Evolutionary conservation across 2,329 filamentous ascomycete species (phyloP).

Genomic region (Pestalotiopsis fici): DNA sequence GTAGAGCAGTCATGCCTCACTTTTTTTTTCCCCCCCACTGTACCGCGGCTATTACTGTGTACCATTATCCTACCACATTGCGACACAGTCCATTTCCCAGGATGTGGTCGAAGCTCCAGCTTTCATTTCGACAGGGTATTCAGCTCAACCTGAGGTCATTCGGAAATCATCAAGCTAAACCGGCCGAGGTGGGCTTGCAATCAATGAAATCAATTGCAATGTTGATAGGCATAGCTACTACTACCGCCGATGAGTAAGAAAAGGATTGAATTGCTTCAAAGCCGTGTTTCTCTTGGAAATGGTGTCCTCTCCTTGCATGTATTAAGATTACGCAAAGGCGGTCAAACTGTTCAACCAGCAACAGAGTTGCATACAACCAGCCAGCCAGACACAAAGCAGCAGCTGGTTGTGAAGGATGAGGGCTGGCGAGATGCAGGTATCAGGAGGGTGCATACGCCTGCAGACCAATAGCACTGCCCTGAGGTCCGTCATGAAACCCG

Average conservation of each 20-base stretch:
- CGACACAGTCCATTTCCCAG: not conserved
- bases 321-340: slow-evolving; percentile 25
- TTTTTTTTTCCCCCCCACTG: not conserved
- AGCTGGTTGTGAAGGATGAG: not conserved
- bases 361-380: not conserved
- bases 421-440: slow-evolving; percentile 31
- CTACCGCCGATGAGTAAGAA: too few species aligned
- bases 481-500: slow-evolving; percentile 33
- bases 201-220: not conserved
- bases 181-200: not conserved
- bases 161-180: not conserved
- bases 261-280: not conserved
- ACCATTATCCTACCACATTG: not conserved
- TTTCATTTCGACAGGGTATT: not conserved
- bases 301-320: slow-evolving; percentile 1
- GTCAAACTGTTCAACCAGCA: slow-evolving; percentile 14
- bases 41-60: not conserved
- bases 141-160: not conserved
- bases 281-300: not conserved
- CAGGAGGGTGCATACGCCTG: slow-evolving; percentile 38
- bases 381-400: not conserved
- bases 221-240: too few species aligned
- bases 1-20: not conserved
- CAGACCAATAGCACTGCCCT: slow-evolving; percentile 27
- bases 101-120: not conserved